A percentile compares a stretch with the other conserved stretches of the same genome.
These are phyloP conservation scores for Neurospora sp. DNA, from an alignment of 495 filamentous ascomycete genomes.

Conservation along the genomic window DNA sequence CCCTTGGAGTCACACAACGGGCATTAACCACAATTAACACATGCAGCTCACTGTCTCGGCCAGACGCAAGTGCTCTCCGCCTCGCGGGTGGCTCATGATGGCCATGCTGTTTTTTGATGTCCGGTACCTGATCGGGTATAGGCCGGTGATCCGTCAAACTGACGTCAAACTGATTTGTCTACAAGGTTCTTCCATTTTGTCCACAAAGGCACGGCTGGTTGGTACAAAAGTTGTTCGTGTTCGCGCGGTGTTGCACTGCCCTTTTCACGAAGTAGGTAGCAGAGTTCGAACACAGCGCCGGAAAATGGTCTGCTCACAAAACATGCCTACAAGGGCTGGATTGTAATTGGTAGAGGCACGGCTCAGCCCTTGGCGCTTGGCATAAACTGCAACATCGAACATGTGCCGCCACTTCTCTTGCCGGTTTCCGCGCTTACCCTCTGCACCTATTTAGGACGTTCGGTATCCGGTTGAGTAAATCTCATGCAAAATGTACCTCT, in stretches of 20 bases:
- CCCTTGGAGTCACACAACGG: not conserved
- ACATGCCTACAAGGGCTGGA: not conserved
- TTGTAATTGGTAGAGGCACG: not conserved
- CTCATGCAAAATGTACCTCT: not conserved
- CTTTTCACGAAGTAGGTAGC: not conserved
- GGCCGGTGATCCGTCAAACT: not conserved
- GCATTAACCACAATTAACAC: not conserved
- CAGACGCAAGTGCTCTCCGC: not conserved
- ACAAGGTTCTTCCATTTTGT: not conserved
- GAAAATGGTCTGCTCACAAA: not conserved
- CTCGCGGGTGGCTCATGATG: not conserved
- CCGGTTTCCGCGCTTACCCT: not conserved
- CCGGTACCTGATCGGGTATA: not conserved
- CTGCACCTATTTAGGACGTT: not conserved
- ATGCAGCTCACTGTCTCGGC: not conserved
- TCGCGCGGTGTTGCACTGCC: not conserved
- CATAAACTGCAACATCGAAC: not conserved
- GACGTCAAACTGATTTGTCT: not conserved
- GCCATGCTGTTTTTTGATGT: not conserved
- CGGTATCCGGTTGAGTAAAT: not conserved
- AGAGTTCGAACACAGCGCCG: not conserved
- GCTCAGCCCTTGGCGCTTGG: not conserved
- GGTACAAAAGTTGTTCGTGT: not conserved
- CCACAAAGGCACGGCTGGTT: not conserved
- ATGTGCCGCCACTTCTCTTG: not conserved